A percentile compares a stretch with the other conserved stretches of the same genome.
Evolutionary conservation across 2,329 filamentous ascomycete genomes (phyloP).

Genomic region (Trichoderma harzianum): DNA sequence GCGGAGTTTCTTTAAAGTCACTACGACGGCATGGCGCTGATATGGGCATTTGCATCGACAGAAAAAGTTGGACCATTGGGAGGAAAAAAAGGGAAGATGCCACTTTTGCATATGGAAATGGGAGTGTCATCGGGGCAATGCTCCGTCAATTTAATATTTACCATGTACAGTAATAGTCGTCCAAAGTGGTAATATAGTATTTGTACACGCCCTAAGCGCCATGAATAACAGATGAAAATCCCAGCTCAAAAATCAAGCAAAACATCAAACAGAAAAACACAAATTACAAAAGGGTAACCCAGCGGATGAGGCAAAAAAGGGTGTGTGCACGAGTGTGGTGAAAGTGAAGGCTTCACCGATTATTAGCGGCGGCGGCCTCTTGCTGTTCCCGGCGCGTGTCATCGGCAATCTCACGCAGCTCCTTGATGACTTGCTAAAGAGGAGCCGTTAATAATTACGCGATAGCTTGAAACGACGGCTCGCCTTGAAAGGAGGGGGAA

Average conservation of each 20-base stretch:
- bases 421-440: slow-evolving; percentile 55
- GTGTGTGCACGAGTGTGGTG: not conserved
- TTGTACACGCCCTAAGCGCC: not conserved
- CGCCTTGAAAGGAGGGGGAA: no score
- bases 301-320: not conserved
- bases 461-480: not conserved
- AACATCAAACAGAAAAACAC: not conserved
- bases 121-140: not conserved
- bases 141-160: not conserved
- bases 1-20: not conserved
- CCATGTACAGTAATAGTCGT: slow-evolving; percentile 7
- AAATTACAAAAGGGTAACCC: not conserved
- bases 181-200: not conserved
- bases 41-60: not conserved
- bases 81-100: not conserved
- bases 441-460: not conserved
- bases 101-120: not conserved
- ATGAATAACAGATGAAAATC: not conserved
- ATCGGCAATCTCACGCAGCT: slow-evolving; percentile 55
- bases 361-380: slow-evolving; percentile 8
- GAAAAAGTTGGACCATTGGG: not conserved
- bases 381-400: slow-evolving; percentile 39
- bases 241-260: not conserved
- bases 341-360: not conserved
- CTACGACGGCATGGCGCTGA: slow-evolving; percentile 5